These are phyloP conservation scores for Fusarium penzigii DNA, from an alignment of 2,329 filamentous ascomycete genomes.

Conservation along the genomic window DNA sequence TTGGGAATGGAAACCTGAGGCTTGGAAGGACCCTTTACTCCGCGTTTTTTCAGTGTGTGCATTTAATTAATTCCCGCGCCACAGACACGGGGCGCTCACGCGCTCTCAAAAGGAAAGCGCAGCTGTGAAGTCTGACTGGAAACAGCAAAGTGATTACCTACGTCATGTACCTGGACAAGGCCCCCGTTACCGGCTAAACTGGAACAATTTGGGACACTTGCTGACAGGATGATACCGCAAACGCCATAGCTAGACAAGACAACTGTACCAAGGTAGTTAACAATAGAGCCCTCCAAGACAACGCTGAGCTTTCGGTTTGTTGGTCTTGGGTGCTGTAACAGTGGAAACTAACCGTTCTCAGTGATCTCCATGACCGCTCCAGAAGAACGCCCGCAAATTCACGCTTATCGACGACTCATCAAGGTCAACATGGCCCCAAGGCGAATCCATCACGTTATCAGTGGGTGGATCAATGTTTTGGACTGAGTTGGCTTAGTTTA, in stretches of 20 bases:
- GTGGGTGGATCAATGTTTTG: conserved; percentile 16
- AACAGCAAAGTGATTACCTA: neutral
- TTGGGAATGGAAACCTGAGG: too few species aligned
- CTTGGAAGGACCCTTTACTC: too few species aligned
- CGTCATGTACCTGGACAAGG: neutral
- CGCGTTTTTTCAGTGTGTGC: too few species aligned
- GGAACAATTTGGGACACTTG: neutral
- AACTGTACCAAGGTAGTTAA: too few species aligned
- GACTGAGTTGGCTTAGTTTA: conserved; percentile 6
- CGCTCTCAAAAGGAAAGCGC: conserved; percentile 20
- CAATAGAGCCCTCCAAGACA: too few species aligned
- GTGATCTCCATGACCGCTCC: too few species aligned
- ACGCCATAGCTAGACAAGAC: neutral
- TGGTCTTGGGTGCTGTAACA: neutral
- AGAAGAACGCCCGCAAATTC: conserved; percentile 9
- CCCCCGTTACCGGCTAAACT: neutral
- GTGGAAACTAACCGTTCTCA: too few species aligned
- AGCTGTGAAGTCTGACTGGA: neutral
- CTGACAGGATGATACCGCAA: neutral
- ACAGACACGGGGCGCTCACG: too few species aligned
- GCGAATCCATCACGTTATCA: conserved; percentile 26
- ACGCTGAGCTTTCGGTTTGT: neutral
- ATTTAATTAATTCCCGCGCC: too few species aligned
- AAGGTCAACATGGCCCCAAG: conserved; percentile 22
- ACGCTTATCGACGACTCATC: conserved; percentile 28